Evolutionary conservation across 2,329 filamentous ascomycete genomes (phyloP).

Genomic region (Trichoderma polysporum): DNA sequence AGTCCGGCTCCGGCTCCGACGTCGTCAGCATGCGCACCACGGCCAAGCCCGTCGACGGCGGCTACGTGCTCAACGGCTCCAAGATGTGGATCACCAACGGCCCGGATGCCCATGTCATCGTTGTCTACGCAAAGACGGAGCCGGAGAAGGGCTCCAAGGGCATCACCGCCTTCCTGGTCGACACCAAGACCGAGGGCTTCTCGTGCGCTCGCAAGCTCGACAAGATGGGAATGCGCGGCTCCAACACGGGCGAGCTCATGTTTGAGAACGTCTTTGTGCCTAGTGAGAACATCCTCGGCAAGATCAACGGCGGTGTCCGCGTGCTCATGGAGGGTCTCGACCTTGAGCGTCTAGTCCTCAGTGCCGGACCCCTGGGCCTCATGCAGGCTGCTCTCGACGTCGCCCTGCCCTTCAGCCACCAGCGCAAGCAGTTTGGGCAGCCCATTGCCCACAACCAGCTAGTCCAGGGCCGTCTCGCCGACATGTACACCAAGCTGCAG

Average conservation of each 20-base stretch:
- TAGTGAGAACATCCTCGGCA: constrained; percentile 74
- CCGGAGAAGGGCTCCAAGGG: constrained; percentile 80
- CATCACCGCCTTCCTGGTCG: constrained; percentile 92
- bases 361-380: constrained; percentile 84
- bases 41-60: constrained; percentile 77
- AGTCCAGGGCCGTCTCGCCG: constrained; percentile 86
- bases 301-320: constrained; percentile 76
- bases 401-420: constrained; percentile 83
- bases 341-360: constrained; percentile 87
- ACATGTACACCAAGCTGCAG: constrained; percentile 95
- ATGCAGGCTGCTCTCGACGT: constrained; percentile 92
- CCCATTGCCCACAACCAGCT: constrained; percentile 93
- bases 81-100: constrained; percentile 99
- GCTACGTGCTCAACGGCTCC: constrained; percentile 80
- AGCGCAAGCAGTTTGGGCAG: constrained; percentile 80
- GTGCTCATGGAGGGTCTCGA: constrained; percentile 97
- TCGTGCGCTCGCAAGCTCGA: constrained; percentile 87
- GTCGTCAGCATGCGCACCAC: constrained; percentile 94
- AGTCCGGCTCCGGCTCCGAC: constrained; percentile 86
- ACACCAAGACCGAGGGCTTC: constrained; percentile 71
- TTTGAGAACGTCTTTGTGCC: constrained; percentile 93
- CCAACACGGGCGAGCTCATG: constrained; percentile 90
- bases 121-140: constrained; percentile 96
- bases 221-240: constrained; percentile 97
- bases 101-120: constrained; percentile 85